A percentile compares a stretch with the other conserved stretches of the same genome.
Evolutionary conservation across 768 basidiomycete genomes (phyloP).

Genomic region (Leccinum subgranulosum): DNA sequence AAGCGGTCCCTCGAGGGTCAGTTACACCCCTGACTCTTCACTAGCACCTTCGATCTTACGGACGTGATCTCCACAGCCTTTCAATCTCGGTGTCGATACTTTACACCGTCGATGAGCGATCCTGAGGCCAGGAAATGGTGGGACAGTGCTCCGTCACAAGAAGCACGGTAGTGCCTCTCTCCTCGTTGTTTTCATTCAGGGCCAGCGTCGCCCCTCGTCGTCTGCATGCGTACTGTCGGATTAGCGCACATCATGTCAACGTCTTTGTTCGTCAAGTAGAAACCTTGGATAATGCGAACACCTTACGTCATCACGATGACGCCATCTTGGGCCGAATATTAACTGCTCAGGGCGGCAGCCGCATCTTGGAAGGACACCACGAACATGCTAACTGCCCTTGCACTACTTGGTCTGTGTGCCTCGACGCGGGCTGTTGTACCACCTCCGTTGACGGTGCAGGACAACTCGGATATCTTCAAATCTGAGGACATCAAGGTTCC

Average conservation of each 20-base stretch:
- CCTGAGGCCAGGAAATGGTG: constrained; percentile 55
- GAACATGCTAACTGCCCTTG: constrained; percentile 22
- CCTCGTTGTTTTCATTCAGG: constrained; percentile 31
- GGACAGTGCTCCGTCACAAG: constrained; percentile 40
- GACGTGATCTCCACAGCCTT: constrained; percentile 53
- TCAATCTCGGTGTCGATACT: constrained; percentile 74
- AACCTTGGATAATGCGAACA: background rate
- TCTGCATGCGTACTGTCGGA: constrained; percentile 10
- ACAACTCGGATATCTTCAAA: constrained; percentile 9
- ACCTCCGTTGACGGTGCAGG: constrained; percentile 21
- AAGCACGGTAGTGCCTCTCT: constrained; percentile 30
- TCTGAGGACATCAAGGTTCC: constrained; percentile 41
- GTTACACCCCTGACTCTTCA: constrained; percentile 23
- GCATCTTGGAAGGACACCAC: constrained; percentile 10
- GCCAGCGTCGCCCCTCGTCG: constrained; percentile 11
- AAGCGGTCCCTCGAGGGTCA: constrained; percentile 68
- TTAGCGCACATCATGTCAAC: constrained; percentile 7
- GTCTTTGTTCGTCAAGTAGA: constrained; percentile 5
- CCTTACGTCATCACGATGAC: constrained; percentile 31
- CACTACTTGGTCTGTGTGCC: constrained; percentile 15
- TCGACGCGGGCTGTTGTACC: constrained; percentile 11
- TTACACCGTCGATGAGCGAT: constrained; percentile 62
- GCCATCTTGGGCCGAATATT: constrained; percentile 9
- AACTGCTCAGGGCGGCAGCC: background rate
- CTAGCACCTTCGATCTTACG: constrained; percentile 12